These are phyloP conservation scores for Penicillium griseofulvum DNA, from an alignment of 2,329 filamentous ascomycete genomes.

Conservation along the genomic window DNA sequence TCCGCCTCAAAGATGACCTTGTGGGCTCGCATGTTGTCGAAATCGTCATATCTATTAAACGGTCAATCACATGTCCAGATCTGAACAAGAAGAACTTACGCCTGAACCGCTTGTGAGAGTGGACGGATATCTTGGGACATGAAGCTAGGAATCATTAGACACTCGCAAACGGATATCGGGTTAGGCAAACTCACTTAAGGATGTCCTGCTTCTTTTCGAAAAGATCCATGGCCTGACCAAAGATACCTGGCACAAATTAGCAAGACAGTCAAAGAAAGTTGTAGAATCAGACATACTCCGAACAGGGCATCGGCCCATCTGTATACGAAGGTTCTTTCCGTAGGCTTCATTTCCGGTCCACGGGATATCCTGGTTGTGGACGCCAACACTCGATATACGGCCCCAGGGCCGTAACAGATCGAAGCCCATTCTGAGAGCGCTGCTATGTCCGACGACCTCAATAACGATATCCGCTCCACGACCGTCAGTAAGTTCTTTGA, in stretches of 20 bases:
- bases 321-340: constrained; percentile 66
- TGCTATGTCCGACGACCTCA: constrained; percentile 68
- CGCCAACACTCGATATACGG: constrained; percentile 68
- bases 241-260: constrained; percentile 46
- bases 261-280: not conserved
- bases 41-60: constrained; percentile 57
- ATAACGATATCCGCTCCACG: constrained; percentile 81
- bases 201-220: constrained; percentile 63
- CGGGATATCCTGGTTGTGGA: constrained; percentile 69
- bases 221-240: constrained; percentile 61
- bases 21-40: constrained; percentile 67
- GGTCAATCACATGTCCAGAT: not conserved
- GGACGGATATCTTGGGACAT: constrained; percentile 73
- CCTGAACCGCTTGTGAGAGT: constrained; percentile 61
- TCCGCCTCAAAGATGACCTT: constrained; percentile 64
- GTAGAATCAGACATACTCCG: constrained; percentile 21
- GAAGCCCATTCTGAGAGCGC: constrained; percentile 66
- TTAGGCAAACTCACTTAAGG: constrained; percentile 54
- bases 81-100: constrained; percentile 16
- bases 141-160: constrained; percentile 52
- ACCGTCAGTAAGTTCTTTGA: constrained; percentile 71
- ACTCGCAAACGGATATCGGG: too few relatives aligned
- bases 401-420: constrained; percentile 71
- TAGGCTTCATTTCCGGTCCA: constrained; percentile 63
- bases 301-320: constrained; percentile 75